Conservation (phyloP, 169 alveolate species). For the Cryptosporidium ubiquitum region DNA sequence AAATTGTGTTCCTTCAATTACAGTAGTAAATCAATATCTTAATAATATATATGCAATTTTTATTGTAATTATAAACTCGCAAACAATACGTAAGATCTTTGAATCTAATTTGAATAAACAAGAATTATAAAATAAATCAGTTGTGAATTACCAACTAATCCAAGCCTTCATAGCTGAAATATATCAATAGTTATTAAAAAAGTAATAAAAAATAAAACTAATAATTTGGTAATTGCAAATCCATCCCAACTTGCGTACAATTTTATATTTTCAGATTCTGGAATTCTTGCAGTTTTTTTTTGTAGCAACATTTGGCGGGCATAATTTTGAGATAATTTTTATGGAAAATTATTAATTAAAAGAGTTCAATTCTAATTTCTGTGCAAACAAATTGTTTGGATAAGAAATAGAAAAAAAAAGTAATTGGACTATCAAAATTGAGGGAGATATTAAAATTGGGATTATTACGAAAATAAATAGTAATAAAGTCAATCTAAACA, state of each 20-base stretch:
- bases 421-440: neutral
- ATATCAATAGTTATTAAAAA: no score
- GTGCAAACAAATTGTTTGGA: neutral
- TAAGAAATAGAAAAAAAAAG: neutral
- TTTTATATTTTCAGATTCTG: slow-evolving; percentile 12
- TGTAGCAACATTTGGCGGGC: slow-evolving; percentile 24
- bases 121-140: neutral
- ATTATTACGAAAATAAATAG: no score
- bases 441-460: neutral
- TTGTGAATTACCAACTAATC: no score
- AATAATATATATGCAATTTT: no score
- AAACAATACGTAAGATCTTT: neutral
- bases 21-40: no score
- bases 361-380: neutral
- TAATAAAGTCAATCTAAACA: neutral
- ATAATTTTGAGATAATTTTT: slow-evolving; percentile 10
- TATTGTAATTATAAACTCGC: no score
- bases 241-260: neutral
- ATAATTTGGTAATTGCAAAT: no score
- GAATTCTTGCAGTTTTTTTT: neutral
- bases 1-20: no score
- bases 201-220: no score
- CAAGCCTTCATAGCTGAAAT: neutral
- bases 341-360: neutral
- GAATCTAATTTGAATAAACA: no score